Evolutionary conservation across 2,329 filamentous ascomycete species (phyloP), one percentile per base, ranked within the genome.

Genomic region (Exophiala calicioides): DNA sequence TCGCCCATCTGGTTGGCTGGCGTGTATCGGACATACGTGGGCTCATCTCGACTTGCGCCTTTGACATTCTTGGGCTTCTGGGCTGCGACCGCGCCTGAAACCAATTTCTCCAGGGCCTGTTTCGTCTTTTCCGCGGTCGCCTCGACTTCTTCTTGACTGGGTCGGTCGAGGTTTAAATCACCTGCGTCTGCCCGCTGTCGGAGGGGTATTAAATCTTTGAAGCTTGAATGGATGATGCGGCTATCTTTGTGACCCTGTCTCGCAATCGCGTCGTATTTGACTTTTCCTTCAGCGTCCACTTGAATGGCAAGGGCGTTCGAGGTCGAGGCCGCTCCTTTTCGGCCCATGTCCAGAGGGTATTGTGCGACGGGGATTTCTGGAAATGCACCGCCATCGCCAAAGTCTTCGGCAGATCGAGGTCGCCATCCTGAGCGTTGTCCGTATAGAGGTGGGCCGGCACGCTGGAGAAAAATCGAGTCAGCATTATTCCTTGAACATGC

Each of bases 1-100:
- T 90, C 88, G 9, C 93, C 93, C 89, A 98, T 96, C 72, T 98
- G 93, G 61, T 93, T 91, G 31, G 90, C 88, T 3, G 93, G 93
- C 12, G 90, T 97, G 65, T 98, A 98, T 56, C 89, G 82, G 50
- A 98, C 93, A 66, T 90, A 98, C 0, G 91, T 97, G 4, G 93
- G 84, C 49, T 95, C 91, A 46, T 86, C 85, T 56, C 87, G 79
- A 38, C 80, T 78, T n/a, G 84, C 85, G 5, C 86, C 81, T 61
- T 90, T 90, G 60, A 97, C 57, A 58, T 90, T 95, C 75, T 98
- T 98, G 2, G 93, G 93, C 65, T 94, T 95, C 72, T 97, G 93
- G 6, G 93, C 86, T 3, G 90, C 85, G 15, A 95, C 84, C 1
- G 93, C 90, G 33, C 90, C 89, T 57, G 81, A 84, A 7, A 96